Evolutionary conservation across 2,329 filamentous ascomycete species (phyloP).

Genomic region (Arthrobotrys pseudoclavata): DNA sequence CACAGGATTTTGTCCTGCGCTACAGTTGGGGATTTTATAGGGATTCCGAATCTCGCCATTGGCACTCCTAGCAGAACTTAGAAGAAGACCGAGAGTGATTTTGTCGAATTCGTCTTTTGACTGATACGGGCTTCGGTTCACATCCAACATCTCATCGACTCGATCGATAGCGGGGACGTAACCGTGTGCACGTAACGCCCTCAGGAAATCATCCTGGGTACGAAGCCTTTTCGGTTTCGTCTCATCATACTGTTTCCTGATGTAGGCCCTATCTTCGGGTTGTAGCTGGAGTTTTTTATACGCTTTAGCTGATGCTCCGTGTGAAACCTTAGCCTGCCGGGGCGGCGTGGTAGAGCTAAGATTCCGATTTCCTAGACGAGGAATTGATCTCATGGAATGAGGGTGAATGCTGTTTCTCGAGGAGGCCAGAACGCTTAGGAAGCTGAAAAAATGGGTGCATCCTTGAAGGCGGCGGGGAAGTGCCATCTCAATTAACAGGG

Average conservation of each 20-base stretch:
- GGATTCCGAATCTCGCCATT: constrained; percentile 53
- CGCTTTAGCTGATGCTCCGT: neutral
- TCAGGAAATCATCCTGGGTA: constrained; percentile 25
- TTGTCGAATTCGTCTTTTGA: constrained; percentile 43
- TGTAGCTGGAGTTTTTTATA: constrained; percentile 5
- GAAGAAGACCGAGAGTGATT: constrained; percentile 41
- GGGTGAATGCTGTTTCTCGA: constrained; percentile 15
- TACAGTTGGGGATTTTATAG: constrained; percentile 29
- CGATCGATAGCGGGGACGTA: constrained; percentile 49
- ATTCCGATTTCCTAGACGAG: neutral
- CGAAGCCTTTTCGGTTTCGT: constrained; percentile 35
- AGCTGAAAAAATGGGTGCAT: constrained; percentile 32
- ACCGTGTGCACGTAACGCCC: constrained; percentile 27
- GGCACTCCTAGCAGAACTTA: constrained; percentile 37
- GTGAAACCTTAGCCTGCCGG: neutral
- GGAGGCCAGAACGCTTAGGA: constrained; percentile 31
- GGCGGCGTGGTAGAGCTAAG: neutral
- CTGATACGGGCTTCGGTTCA: constrained; percentile 44
- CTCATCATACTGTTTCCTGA: neutral
- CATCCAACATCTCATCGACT: constrained; percentile 54
- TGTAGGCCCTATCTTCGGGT: constrained; percentile 16
- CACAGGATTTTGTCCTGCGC: constrained; percentile 42
- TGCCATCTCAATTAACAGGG: constrained; percentile 3
- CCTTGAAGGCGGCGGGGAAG: constrained; percentile 24
- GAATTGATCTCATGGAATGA: neutral